A percentile compares a stretch with the other conserved stretches of the same genome.
phyloP scores from a whole-genome alignment of 495 filamentous ascomycete genomes.

The Penicillium mononematosum region DNA sequence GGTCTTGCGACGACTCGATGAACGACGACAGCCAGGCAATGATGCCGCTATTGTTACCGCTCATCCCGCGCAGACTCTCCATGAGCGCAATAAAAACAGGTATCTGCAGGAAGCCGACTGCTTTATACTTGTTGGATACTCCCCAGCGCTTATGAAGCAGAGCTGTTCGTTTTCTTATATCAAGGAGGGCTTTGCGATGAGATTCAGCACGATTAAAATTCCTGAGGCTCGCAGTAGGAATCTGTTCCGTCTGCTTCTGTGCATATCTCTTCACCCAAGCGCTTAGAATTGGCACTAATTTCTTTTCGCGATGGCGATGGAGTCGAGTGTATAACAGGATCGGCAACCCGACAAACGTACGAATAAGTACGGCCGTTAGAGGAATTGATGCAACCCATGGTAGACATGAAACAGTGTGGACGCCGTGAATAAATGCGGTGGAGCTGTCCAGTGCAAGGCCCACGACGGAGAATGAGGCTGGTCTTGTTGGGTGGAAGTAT shows the following conservation, averaged over 20 bases:
- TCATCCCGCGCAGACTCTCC: slow-evolving; percentile 65
- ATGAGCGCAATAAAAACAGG: slow-evolving; percentile 69
- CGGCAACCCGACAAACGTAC: slow-evolving; percentile 58
- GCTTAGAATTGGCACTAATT: slow-evolving; percentile 50
- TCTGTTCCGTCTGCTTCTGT: slow-evolving; percentile 8
- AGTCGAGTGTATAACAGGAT: slow-evolving; percentile 53
- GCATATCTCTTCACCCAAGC: slow-evolving; percentile 46
- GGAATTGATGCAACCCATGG: slow-evolving; percentile 75
- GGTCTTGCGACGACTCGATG: slow-evolving; percentile 11
- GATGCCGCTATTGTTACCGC: slow-evolving; percentile 55
- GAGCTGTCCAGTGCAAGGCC: slow-evolving; percentile 51
- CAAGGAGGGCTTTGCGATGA: neutral
- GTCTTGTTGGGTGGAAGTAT: slow-evolving; percentile 48
- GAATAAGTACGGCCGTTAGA: slow-evolving; percentile 62
- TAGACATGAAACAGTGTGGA: slow-evolving; percentile 59
- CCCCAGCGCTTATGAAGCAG: slow-evolving; percentile 43
- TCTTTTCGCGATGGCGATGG: slow-evolving; percentile 39
- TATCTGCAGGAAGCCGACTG: slow-evolving; percentile 47
- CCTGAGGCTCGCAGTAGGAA: neutral
- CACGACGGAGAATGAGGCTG: slow-evolving; percentile 33
- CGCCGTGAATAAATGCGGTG: slow-evolving; percentile 53
- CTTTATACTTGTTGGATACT: slow-evolving; percentile 51
- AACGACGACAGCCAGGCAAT: slow-evolving; percentile 41
- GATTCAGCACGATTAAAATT: neutral
- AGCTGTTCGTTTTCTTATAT: slow-evolving; percentile 21